A percentile compares a stretch with the other conserved stretches of the same genome.
These are phyloP conservation scores for Scalesia atractyloides DNA, from an alignment of 129 eudicot genomes.

Conservation along the genomic window DNA sequence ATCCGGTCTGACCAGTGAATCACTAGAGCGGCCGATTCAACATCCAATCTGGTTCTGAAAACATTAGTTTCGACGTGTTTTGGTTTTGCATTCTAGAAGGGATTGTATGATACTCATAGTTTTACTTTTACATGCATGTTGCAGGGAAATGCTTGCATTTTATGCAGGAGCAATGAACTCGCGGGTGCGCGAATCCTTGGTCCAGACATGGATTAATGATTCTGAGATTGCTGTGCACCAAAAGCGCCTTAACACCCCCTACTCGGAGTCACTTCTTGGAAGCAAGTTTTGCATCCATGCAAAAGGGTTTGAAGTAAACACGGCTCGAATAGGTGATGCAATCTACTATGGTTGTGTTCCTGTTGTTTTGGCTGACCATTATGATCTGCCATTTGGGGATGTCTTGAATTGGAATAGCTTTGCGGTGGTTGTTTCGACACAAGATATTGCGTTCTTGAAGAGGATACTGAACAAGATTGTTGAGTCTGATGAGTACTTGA, in stretches of 20 bases:
- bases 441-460: constrained; percentile 65
- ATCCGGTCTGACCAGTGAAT: no score
- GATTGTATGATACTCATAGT: not conserved
- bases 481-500: constrained; percentile 44
- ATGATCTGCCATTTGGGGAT: constrained; percentile 85
- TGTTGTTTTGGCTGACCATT: constrained; percentile 68
- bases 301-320: constrained; percentile 94
- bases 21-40: no score
- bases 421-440: constrained; percentile 57
- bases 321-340: constrained; percentile 84
- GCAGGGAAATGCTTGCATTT: constrained; percentile 84
- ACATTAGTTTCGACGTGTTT: not conserved
- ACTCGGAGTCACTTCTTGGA: constrained; percentile 62
- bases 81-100: not conserved
- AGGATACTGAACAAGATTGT: constrained; percentile 46
- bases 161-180: constrained; percentile 96
- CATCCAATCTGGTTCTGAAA: no score
- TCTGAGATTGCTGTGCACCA: constrained; percentile 54
- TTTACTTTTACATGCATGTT: not conserved
- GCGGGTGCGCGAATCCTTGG: constrained; percentile 52
- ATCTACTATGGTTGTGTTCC: constrained; percentile 84
- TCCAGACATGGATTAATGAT: constrained; percentile 62
- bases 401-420: constrained; percentile 74
- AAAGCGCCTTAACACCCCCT: constrained; percentile 62
- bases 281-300: constrained; percentile 88